Base-by-base conservation (phyloP, 352 stramenopile genomes). In the Achlya hypogyna region DNA sequence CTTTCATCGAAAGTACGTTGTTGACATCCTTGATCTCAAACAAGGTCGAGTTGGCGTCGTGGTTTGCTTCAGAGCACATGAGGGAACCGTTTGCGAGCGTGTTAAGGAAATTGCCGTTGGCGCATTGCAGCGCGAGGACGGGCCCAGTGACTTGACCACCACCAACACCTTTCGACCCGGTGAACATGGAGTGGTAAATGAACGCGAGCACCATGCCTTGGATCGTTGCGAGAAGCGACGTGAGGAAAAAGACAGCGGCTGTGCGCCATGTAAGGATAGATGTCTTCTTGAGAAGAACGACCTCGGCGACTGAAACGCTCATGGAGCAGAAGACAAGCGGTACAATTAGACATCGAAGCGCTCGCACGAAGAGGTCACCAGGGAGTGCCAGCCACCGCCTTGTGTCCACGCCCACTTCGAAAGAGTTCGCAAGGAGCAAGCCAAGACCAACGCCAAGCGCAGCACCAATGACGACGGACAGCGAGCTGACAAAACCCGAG, bases 311-410 rank as follows among this genome's bases (percentile, higher is more conserved):
- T 23, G 81, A 81, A 9, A 93, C 80, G 0, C 81, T 78, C 14
- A 93, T 81, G 0, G 80, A 79, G 58, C 79, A 91, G 71, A 93
- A 93, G 1, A 91, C 81, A 64, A 90, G 87, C 29, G 84, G 84
- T 14, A 93, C 65, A 23, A 90, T 82, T 5, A 93, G 71, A 25
- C 79, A 78, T 66, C 87, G 90, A 42, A 91, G 72, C 9, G 81
- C 84, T 23, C 84, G 77, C 6, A 90, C 65, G 63, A 91, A 93
- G 51, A 93, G 69, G 8, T 91, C 79, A 0, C 84, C 82, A 0
- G 84, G 84, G 14, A 91, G 65, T 23, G 77, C 73, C 23, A 93
- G 75, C 81, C 79, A 88, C 40, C 75, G 60, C 5, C 75, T 75
- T 0, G 67, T 66, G 1, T 81, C 43, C 5, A 69, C n/a, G 2